A percentile compares a stretch with the other conserved stretches of the same genome.
Evolutionary conservation across 1,139 yeast genomes (phyloP).

Genomic region (Geotrichum carabidarum): DNA sequence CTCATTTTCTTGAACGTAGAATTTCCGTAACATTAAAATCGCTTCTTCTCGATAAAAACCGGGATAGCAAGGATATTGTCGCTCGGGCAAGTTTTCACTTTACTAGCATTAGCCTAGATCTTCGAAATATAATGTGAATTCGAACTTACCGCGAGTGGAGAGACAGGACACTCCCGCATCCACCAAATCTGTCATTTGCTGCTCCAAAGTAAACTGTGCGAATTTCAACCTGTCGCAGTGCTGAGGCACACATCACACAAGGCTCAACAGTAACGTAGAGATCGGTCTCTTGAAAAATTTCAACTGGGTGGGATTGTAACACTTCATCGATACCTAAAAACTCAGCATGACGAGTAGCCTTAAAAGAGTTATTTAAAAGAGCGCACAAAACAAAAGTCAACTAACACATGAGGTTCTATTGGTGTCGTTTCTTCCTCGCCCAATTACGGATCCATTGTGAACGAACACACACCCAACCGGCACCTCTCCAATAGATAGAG

Average conservation of each 20-base stretch:
- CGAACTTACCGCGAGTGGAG: conserved; percentile 24
- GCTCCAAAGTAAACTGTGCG: conserved; percentile 79
- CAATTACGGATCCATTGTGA: conserved; percentile 48
- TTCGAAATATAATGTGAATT: background rate
- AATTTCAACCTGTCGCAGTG: conserved; percentile 74
- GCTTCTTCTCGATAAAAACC: conserved; percentile 82
- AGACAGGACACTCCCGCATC: conserved; percentile 78
- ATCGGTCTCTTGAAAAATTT: conserved; percentile 48
- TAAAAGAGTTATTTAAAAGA: conserved; percentile 22
- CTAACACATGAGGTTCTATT: conserved; percentile 61
- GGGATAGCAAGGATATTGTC: conserved; percentile 57
- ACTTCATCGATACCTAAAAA: conserved; percentile 69
- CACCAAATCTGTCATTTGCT: conserved; percentile 93
- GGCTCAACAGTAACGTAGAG: conserved; percentile 96
- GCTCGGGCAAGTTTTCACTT: conserved; percentile 24
- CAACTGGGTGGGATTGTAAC: conserved; percentile 33
- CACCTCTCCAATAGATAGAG: conserved; percentile 56
- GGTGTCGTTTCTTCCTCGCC: conserved; percentile 84
- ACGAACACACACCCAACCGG: conserved; percentile 72
- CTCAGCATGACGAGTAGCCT: conserved; percentile 89
- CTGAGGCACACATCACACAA: conserved; percentile 96
- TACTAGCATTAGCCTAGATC: background rate
- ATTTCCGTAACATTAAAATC: conserved; percentile 68
- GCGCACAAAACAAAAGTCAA: background rate
- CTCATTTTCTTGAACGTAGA: conserved; percentile 78